Evolutionary conservation across 1,139 yeast genomes (phyloP), one percentile per base, ranked within the genome.

Genomic region (Taiozyma onychis): DNA sequence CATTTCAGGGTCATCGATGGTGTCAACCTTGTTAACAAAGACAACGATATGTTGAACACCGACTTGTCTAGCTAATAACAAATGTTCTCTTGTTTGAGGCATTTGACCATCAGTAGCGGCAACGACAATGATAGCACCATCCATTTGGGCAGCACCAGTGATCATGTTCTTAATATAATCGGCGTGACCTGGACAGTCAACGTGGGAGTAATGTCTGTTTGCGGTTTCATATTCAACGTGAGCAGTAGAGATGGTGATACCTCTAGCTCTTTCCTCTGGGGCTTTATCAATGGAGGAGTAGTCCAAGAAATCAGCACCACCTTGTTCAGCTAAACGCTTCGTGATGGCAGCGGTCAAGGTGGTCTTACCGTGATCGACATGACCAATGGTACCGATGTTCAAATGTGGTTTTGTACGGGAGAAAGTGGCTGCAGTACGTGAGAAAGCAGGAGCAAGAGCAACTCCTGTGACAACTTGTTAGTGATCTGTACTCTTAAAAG

Each of bases 131-230:
- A 93, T 91, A 62, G 98, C 99, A 79, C 98, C 98, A 72, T 93
- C 99, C 98, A 91, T 91, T 73, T 93, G 97, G 64, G 98, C 97
- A 65, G 98, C 98, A 84, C 98, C 98, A 61, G 97, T 89, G 73
- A 93, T 93, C 98, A 93, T 93, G 73, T 91, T 91, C 79, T 93
- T 93, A 74, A 93, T 93, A 74, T 91, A 93, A 80, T 93, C 98
- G 58, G 96, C 95, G 81, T 93, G 99, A 65, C 99, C 99, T 54
- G 98, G 98, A 66, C 75, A 88, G 76, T 91, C 98, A 61, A 90
- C 97, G 71, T 91, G 98, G 58, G 98, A 90, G 69, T 89, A 89
- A 74, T 90, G 97, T 74, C 97, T 87, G 69, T 85, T 86, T 35
- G 76, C 90, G 54, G 97, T 90, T 72, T 88, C 91, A 73, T 90